Percentiles rank a stretch among this genome's conserved stretches.
phyloP scores from a whole-genome alignment of 2,329 filamentous ascomycete genomes.

The Nectriaceae sp. region DNA sequence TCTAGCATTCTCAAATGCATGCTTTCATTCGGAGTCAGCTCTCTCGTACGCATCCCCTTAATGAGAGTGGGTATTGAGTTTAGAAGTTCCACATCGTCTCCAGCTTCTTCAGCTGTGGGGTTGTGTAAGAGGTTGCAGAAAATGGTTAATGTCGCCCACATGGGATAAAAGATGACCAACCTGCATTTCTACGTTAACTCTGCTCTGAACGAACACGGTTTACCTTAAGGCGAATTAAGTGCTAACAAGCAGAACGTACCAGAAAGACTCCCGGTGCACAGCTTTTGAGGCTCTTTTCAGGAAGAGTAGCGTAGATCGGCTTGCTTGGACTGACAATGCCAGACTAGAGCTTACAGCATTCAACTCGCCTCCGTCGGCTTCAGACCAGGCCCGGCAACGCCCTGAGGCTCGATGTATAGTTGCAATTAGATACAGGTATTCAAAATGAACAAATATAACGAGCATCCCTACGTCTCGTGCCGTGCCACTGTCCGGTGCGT shows the following conservation, averaged over 20 bases:
- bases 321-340: conserved; percentile 54
- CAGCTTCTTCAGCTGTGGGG: conserved; percentile 43
- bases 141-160: conserved; percentile 52
- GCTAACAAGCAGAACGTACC: conserved; percentile 35
- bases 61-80: conserved; percentile 44
- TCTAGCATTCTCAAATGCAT: conserved; percentile 44
- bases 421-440: conserved; percentile 56
- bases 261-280: conserved; percentile 48
- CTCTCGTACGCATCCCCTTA: conserved; percentile 34
- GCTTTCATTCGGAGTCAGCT: conserved; percentile 34
- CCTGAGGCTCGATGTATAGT: conserved; percentile 56
- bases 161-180: conserved; percentile 55
- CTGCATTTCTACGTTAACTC: conserved; percentile 30
- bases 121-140: conserved; percentile 55
- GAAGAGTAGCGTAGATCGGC: conserved; percentile 53
- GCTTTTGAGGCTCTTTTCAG: conserved; percentile 42
- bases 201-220: not conserved
- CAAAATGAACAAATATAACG: conserved; percentile 50
- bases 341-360: conserved; percentile 51
- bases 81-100: conserved; percentile 47
- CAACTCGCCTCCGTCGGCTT: conserved; percentile 35
- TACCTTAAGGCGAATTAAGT: not conserved
- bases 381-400: conserved; percentile 37
- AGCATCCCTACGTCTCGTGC: conserved; percentile 37
- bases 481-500: not conserved